These are phyloP conservation scores for Rhizopogon vesiculosus DNA, from an alignment of 768 basidiomycete species.

Conservation along the genomic window DNA sequence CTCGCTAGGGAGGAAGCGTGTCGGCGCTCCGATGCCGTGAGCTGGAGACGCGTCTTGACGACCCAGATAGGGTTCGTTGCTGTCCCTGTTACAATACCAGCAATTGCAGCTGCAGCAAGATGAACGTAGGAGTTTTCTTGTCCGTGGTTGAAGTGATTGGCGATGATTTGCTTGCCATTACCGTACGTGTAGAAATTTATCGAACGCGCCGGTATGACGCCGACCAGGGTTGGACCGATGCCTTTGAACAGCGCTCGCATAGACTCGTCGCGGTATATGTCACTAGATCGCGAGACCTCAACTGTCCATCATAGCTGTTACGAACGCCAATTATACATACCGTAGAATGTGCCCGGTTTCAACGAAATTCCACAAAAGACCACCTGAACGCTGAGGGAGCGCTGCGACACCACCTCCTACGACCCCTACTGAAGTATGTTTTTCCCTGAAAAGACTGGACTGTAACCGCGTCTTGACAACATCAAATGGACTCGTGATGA, in stretches of 20 bases:
- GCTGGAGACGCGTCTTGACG: conserved; percentile 93
- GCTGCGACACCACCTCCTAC: conserved; percentile 29
- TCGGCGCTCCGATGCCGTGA: conserved; percentile 37
- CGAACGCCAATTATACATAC: conserved; percentile 32
- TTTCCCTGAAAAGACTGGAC: conserved; percentile 72
- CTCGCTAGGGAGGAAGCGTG: conserved; percentile 6
- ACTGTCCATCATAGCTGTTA: neutral
- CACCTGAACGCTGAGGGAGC: conserved; percentile 33
- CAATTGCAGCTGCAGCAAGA: conserved; percentile 77
- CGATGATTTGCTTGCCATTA: conserved; percentile 90
- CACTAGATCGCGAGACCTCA: conserved; percentile 35
- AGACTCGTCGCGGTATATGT: conserved; percentile 87
- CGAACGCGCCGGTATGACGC: conserved; percentile 91
- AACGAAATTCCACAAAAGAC: conserved; percentile 87
- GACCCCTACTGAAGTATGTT: conserved; percentile 28
- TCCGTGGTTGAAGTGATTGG: conserved; percentile 69
- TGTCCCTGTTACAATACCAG: conserved; percentile 82
- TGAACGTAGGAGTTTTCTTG: conserved; percentile 84
- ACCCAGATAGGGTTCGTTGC: conserved; percentile 99
- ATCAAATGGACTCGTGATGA: conserved; percentile 96
- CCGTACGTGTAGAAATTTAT: conserved; percentile 99
- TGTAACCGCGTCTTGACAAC: conserved; percentile 98
- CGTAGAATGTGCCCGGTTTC: conserved; percentile 89
- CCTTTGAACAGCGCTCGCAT: conserved; percentile 90
- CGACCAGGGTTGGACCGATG: conserved; percentile 89